Evolutionary conservation across 805 yeast species (phyloP).

Genomic region (Myxozyma mucilagina): DNA sequence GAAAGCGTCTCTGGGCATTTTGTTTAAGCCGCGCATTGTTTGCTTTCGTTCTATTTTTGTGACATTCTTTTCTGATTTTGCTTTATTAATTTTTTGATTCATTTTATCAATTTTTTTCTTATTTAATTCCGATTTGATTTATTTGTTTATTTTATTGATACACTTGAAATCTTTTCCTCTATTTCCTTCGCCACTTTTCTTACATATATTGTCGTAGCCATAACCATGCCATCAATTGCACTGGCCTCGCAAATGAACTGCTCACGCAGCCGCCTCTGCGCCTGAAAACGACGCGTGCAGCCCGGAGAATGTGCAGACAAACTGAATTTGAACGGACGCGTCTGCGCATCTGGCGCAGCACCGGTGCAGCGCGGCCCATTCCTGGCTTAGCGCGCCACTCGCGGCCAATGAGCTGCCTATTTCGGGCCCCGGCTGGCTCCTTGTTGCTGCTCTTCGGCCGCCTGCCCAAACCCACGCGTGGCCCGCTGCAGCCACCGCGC

Average conservation of each 20-base stretch:
- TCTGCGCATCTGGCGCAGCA: constrained; percentile 13
- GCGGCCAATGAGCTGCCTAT: constrained; percentile 3
- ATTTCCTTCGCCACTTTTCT: too few species aligned
- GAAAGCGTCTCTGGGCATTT: neutral
- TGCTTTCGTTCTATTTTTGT: neutral
- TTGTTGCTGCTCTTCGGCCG: neutral
- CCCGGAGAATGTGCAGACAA: neutral
- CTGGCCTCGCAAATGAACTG: too few species aligned
- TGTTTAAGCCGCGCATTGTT: neutral
- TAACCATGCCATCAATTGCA: too few species aligned
- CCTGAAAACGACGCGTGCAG: neutral
- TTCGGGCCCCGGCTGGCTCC: neutral
- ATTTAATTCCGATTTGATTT: neutral
- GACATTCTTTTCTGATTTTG: neutral
- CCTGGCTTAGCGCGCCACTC: neutral
- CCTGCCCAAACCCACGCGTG: neutral
- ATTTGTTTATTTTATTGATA: too few species aligned
- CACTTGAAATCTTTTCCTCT: too few species aligned
- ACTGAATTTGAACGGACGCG: constrained; percentile 3
- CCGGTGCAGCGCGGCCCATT: constrained; percentile 11
- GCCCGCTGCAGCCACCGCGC: constrained; percentile 8
- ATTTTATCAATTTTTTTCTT: neutral
- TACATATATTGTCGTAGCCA: too few species aligned
- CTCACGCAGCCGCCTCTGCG: neutral
- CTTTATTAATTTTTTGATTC: neutral